Conservation (phyloP, 352 stramenopile genomes). For the Pythium periplocum region DNA sequence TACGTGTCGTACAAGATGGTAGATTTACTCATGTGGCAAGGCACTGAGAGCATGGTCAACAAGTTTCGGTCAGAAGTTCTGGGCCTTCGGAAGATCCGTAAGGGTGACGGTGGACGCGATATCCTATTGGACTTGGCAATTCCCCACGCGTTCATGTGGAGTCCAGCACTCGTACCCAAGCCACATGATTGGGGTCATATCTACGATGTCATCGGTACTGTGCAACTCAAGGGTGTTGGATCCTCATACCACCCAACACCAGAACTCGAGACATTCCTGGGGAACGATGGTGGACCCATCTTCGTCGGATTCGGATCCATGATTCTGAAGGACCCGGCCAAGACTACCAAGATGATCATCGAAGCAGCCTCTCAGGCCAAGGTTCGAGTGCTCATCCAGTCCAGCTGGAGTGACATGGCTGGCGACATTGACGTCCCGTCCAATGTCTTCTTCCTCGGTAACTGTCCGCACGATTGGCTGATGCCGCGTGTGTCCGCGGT, state of each 20-base stretch:
- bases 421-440: slow-evolving; percentile 36
- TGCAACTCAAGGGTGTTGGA: slow-evolving; percentile 36
- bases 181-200: slow-evolving; percentile 85
- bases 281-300: slow-evolving; percentile 60
- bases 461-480: slow-evolving; percentile 22
- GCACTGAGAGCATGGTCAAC: slow-evolving; percentile 77
- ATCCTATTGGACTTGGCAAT: slow-evolving; percentile 66
- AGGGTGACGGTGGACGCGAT: slow-evolving; percentile 50
- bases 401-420: slow-evolving; percentile 83
- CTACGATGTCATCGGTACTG: slow-evolving; percentile 87
- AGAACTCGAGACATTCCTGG: slow-evolving; percentile 64
- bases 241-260: slow-evolving; percentile 45
- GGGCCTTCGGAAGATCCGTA: slow-evolving; percentile 53
- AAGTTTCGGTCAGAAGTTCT: slow-evolving; percentile 59
- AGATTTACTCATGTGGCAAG: slow-evolving; percentile 77
- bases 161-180: slow-evolving; percentile 78
- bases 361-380: slow-evolving; percentile 55
- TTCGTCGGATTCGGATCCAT: slow-evolving; percentile 95
- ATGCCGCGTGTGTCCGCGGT: slow-evolving; percentile 5
- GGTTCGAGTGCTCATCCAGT: slow-evolving; percentile 89
- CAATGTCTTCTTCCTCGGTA: slow-evolving; percentile 61
- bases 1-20: slow-evolving; percentile 87
- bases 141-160: slow-evolving; percentile 90
- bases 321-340: slow-evolving; percentile 77
- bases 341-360: slow-evolving; percentile 81